Percentiles rank a stretch among this genome's conserved stretches.
These are phyloP conservation scores for Pseudogymnoascus sp. DNA, from an alignment of 2,329 filamentous ascomycete genomes.

Conservation along the genomic window DNA sequence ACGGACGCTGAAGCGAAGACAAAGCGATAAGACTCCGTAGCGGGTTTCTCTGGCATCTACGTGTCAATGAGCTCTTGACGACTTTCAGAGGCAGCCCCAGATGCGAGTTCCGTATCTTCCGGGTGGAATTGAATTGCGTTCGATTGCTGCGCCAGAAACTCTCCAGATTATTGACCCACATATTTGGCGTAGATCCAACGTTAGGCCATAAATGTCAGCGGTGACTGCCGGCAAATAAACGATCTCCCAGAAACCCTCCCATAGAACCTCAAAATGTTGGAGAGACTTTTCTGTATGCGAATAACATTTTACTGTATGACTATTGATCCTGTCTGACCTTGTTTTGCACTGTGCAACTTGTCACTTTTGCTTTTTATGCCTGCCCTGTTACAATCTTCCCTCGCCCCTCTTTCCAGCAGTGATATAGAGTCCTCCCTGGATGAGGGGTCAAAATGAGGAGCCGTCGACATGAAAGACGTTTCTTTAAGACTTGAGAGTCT, in stretches of 20 bases:
- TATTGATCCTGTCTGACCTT: neutral
- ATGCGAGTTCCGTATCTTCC: neutral
- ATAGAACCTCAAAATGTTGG: neutral
- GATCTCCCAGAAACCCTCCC: neutral
- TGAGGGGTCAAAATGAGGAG: neutral
- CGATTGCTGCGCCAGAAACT: neutral
- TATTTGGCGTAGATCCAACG: neutral
- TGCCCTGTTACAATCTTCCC: neutral
- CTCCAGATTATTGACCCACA: constrained; percentile 10
- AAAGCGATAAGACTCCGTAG: neutral
- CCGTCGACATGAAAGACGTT: neutral
- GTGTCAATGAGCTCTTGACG: neutral
- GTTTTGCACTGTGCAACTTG: neutral
- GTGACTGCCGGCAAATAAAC: neutral
- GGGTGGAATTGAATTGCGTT: neutral
- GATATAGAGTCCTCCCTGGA: neutral
- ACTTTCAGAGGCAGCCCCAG: neutral
- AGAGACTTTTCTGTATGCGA: neutral
- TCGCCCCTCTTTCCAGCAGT: neutral
- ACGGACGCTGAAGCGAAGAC: constrained; percentile 4
- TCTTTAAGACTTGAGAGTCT: neutral
- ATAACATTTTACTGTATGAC: neutral
- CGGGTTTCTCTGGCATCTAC: neutral
- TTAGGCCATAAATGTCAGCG: neutral
- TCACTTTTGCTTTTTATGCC: neutral